Conservation (phyloP, 495 filamentous ascomycete species). For the Podospora bellae-mahoneyi region DNA sequence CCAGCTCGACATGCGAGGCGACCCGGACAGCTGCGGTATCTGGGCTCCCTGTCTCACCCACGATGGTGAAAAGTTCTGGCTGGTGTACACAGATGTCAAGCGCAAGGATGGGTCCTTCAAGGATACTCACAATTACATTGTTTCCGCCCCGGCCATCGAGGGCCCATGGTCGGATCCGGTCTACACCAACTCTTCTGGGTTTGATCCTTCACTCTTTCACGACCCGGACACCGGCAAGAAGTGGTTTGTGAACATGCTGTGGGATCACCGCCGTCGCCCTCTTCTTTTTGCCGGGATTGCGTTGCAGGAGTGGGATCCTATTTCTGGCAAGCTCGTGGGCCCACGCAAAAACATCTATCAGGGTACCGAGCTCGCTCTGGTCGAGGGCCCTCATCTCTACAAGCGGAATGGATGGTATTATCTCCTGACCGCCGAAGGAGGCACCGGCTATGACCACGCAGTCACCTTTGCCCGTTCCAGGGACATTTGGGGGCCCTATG, state of each 20-base stretch:
- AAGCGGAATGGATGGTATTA: constrained; percentile 64
- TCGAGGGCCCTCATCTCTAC: constrained; percentile 64
- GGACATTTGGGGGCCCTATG: constrained; percentile 58
- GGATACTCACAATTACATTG: constrained; percentile 55
- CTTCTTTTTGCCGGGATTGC: constrained; percentile 46
- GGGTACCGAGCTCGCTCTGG: constrained; percentile 52
- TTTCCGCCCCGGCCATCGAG: constrained; percentile 43
- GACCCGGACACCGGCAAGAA: constrained; percentile 52
- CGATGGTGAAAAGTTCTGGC: constrained; percentile 56
- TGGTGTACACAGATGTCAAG: constrained; percentile 56
- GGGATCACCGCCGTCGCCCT: constrained; percentile 50
- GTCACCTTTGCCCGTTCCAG: constrained; percentile 51
- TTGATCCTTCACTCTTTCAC: constrained; percentile 59
- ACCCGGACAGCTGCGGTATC: constrained; percentile 57
- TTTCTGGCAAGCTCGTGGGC: constrained; percentile 42
- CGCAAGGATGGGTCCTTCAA: constrained; percentile 56
- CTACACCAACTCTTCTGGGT: constrained; percentile 51
- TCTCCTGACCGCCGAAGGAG: constrained; percentile 64
- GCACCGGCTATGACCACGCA: constrained; percentile 57
- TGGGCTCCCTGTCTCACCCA: constrained; percentile 62
- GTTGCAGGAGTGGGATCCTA: constrained; percentile 49
- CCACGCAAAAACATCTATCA: constrained; percentile 51
- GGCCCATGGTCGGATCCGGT: constrained; percentile 57
- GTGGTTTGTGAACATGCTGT: constrained; percentile 55
- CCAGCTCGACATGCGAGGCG: constrained; percentile 60